Evolutionary conservation across 352 stramenopile genomes (phyloP).

Genomic region (Phytophthora macrochlamydospora): DNA sequence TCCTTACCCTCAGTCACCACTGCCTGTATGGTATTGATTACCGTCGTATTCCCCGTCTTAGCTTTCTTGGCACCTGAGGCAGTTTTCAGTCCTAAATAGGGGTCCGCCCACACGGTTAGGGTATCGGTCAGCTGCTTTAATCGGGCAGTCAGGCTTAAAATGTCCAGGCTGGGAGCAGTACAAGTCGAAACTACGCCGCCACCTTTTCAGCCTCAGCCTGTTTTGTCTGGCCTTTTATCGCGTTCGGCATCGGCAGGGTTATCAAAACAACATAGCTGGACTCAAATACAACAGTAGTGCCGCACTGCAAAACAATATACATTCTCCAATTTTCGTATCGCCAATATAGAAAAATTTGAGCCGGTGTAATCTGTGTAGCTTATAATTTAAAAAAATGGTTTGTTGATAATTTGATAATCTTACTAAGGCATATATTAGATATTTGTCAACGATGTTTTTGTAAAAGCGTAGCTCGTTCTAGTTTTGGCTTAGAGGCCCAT

Average conservation of each 20-base stretch:
- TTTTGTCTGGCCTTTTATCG: no score
- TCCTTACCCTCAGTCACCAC: not conserved
- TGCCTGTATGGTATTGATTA: conserved; percentile 16
- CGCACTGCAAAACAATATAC: not conserved
- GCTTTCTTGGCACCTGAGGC: conserved; percentile 4
- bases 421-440: not conserved
- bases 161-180: conserved; percentile 14
- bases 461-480: not conserved
- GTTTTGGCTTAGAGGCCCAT: not conserved
- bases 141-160: conserved; percentile 5
- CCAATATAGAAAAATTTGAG: not conserved
- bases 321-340: not conserved
- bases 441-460: not conserved
- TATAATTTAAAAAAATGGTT: not conserved
- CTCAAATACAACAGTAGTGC: no score
- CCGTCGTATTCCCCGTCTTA: not conserved
- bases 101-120: conserved; percentile 4
- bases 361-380: not conserved
- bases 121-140: not conserved
- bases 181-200: not conserved
- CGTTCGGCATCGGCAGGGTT: no score
- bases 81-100: conserved; percentile 17
- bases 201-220: no score
- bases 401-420: not conserved
- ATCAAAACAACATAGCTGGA: no score